A percentile compares a stretch with the other conserved stretches of the same genome.
Evolutionary conservation across 2,329 filamentous ascomycete species (phyloP).

Genomic region (Fusarium multiceps): DNA sequence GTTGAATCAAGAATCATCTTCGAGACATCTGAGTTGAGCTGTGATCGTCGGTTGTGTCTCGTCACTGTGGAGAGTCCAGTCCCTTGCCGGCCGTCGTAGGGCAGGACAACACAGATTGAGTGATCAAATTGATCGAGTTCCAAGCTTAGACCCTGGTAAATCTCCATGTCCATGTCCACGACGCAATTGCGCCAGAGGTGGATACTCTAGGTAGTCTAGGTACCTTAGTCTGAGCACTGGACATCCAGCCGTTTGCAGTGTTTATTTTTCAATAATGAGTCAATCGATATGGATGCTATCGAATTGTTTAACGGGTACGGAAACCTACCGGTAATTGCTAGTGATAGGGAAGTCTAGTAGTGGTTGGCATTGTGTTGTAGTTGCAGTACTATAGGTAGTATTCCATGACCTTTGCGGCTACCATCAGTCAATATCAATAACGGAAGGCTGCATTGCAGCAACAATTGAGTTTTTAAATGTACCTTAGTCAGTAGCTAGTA

Average conservation of each 20-base stretch:
- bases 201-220: not conserved
- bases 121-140: slow-evolving; percentile 31
- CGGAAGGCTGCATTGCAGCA: slow-evolving; percentile 3
- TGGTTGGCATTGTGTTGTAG: not conserved
- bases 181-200: slow-evolving; percentile 25
- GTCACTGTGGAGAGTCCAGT: slow-evolving; percentile 31
- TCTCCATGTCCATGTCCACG: slow-evolving; percentile 16
- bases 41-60: slow-evolving; percentile 28
- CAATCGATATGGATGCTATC: not conserved
- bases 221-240: not conserved
- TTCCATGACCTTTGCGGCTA: not conserved
- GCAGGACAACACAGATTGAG: slow-evolving; percentile 22
- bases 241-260: slow-evolving; percentile 21
- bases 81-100: slow-evolving; percentile 22
- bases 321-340: not conserved
- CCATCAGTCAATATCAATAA: slow-evolving; percentile 9
- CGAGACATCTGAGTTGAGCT: slow-evolving; percentile 2
- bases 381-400: not conserved
- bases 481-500: not conserved
- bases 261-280: not conserved
- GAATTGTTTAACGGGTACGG: not conserved
- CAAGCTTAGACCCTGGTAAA: slow-evolving; percentile 36
- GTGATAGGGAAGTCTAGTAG: not conserved
- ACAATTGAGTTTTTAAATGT: slow-evolving; percentile 8
- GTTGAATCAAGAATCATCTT: not conserved